Evolutionary conservation across 495 filamentous ascomycete genomes (phyloP), one percentile per base, ranked within the genome.

Genomic region (Talaromyces adpressus): DNA sequence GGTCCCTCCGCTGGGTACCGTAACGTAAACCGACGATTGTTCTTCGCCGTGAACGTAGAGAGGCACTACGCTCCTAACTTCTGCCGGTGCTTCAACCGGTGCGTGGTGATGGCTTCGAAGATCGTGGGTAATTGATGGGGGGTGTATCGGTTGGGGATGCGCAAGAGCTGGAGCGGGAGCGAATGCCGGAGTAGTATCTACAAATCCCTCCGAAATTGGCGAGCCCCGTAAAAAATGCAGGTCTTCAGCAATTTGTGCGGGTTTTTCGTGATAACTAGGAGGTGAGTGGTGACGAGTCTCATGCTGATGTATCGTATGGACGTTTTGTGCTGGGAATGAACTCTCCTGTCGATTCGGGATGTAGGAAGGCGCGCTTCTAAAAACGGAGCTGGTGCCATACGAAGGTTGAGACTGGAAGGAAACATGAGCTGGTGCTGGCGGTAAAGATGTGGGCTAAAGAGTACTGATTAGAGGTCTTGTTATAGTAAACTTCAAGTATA

Each of bases 31-130:
- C 34, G 71, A 73, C 16, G 76, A 66, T 60, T 78, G 71, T 61
- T 80, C 77, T 67, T 79, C 76, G 56, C 76, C 78, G 18, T 73
- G 74, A n/a, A 80, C 78, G 62, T 79, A 80, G 32, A 74, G 75
- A 7, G 78, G 76, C 20, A 80, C 78, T 23, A 68, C 73, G 61
- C 77, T 80, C 29, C 71, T 52, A 3, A 77, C 56, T 62, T 62
- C 41, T 32, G 27, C 45, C 9, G 25, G 16, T 32, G 25, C 34
- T 62, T 51, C 60, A 6, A 32, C 23, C 16, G 22, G 3, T 51
- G 59, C 14, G 2, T 62, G 41, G 5, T 30, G n/a, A 29, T 27
- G 59, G 12, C 18, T 9, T 49, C 45, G 41, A 11, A 34, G 20
- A 9, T 36, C 30, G 3, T 39, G 60, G 9, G 60, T 47, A 8